Conservation (phyloP, 495 filamentous ascomycete species). For the Xeromyces bisporus region DNA sequence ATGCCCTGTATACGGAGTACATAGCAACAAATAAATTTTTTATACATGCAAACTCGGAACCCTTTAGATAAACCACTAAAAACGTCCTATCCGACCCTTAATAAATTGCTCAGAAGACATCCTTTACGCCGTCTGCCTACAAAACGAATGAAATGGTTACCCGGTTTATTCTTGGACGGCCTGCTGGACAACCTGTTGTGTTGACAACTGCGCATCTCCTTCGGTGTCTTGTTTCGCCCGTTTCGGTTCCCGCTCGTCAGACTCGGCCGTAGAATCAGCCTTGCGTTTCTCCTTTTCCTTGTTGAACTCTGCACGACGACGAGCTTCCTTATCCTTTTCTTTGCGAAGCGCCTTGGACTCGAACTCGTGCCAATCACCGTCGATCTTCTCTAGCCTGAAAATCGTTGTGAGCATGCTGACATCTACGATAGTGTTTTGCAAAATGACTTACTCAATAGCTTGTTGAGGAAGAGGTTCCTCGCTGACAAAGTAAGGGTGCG, state of each 20-base stretch:
- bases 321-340: constrained; percentile 72
- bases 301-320: constrained; percentile 40
- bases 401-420: not conserved
- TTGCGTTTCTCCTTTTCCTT: constrained; percentile 37
- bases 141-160: no score
- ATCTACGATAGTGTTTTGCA: not conserved
- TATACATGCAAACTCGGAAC: no score
- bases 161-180: no score
- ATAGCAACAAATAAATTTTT: no score
- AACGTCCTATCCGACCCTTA: no score
- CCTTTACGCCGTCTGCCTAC: no score
- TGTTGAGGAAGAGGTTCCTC: constrained; percentile 69
- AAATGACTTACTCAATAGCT: constrained; percentile 62
- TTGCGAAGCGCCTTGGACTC: constrained; percentile 91
- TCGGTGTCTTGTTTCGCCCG: constrained; percentile 13
- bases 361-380: constrained; percentile 98
- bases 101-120: no score
- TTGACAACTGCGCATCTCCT: not conserved
- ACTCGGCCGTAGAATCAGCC: constrained; percentile 12
- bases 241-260: constrained; percentile 25
- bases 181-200: no score
- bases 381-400: constrained; percentile 57
- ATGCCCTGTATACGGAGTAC: no score
- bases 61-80: no score
- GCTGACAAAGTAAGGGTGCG: constrained; percentile 73